Percentiles rank a stretch among this genome's conserved stretches.
These are phyloP conservation scores for Sanghuangporus sanghuang DNA, from an alignment of 1,284 basidiomycete species.

Conservation along the genomic window DNA sequence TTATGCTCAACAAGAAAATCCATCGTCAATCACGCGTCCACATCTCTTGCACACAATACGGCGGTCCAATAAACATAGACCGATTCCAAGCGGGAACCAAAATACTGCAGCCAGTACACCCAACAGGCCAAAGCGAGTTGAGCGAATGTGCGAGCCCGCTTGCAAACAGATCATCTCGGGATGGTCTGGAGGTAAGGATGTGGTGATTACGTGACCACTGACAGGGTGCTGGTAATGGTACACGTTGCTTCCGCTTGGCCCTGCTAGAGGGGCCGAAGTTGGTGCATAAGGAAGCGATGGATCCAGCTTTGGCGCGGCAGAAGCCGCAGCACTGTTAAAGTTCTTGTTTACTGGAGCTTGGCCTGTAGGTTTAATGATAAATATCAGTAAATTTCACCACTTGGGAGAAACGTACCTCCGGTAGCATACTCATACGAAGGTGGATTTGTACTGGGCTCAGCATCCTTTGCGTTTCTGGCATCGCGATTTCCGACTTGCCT, in stretches of 20 bases:
- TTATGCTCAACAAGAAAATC: conserved; percentile 13
- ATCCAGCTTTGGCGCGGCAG: background rate
- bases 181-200: conserved; percentile 63
- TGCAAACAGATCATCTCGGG: conserved; percentile 79
- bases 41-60: conserved; percentile 60
- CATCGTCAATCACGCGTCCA: conserved; percentile 29
- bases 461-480: background rate
- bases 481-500: background rate
- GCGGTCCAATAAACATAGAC: conserved; percentile 67
- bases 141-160: conserved; percentile 56
- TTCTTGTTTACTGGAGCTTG: background rate
- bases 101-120: conserved; percentile 71
- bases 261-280: background rate
- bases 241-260: conserved; percentile 22
- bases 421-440: conserved; percentile 13
- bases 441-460: background rate
- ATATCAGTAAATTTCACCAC: background rate
- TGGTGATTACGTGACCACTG: conserved; percentile 42
- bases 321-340: background rate
- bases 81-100: conserved; percentile 79
- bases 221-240: conserved; percentile 42
- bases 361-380: background rate
- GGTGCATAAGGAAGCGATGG: background rate
- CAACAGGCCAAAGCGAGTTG: conserved; percentile 43
- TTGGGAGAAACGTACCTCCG: background rate